These are phyloP conservation scores for Graphilbum ipis-grandicollis DNA, from an alignment of 2,329 filamentous ascomycete species.

Conservation along the genomic window DNA sequence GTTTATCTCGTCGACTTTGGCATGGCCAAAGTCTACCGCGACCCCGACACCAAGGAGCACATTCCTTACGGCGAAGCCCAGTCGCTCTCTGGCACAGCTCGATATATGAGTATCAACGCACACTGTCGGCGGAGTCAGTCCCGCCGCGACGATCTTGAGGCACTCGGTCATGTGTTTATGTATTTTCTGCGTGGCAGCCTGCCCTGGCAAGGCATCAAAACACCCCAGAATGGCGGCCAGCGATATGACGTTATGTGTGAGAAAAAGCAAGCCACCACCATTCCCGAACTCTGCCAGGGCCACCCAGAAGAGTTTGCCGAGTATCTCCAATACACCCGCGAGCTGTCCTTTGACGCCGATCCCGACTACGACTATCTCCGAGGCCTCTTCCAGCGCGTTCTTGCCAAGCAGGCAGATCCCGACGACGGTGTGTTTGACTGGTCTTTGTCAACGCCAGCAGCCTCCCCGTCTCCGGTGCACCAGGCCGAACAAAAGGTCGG, in stretches of 20 bases:
- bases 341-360: slow-evolving; percentile 92
- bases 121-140: slow-evolving; percentile 93
- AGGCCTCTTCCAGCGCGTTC: slow-evolving; percentile 82
- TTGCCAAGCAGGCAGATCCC: slow-evolving; percentile 82
- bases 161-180: slow-evolving; percentile 61
- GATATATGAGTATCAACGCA: slow-evolving; percentile 99
- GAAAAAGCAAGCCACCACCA: slow-evolving; percentile 94
- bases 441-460: too few species aligned
- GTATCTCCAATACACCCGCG: slow-evolving; percentile 90
- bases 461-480: too few species aligned
- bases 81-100: slow-evolving; percentile 85
- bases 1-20: slow-evolving; percentile 98
- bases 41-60: slow-evolving; percentile 97
- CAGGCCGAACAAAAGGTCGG: too few species aligned
- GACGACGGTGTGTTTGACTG: slow-evolving; percentile 98
- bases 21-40: slow-evolving; percentile 97
- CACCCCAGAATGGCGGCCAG: slow-evolving; percentile 66
- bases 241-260: slow-evolving; percentile 99
- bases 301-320: slow-evolving; percentile 96
- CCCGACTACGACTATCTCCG: slow-evolving; percentile 96
- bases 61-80: slow-evolving; percentile 95
- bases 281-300: slow-evolving; percentile 90
- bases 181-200: slow-evolving; percentile 54
- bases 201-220: slow-evolving; percentile 56
- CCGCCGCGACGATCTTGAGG: slow-evolving; percentile 86